Percentiles rank a stretch among this genome's conserved stretches.
Evolutionary conservation across 2,329 filamentous ascomycete genomes (phyloP).

Genomic region (Cercospora beticola): DNA sequence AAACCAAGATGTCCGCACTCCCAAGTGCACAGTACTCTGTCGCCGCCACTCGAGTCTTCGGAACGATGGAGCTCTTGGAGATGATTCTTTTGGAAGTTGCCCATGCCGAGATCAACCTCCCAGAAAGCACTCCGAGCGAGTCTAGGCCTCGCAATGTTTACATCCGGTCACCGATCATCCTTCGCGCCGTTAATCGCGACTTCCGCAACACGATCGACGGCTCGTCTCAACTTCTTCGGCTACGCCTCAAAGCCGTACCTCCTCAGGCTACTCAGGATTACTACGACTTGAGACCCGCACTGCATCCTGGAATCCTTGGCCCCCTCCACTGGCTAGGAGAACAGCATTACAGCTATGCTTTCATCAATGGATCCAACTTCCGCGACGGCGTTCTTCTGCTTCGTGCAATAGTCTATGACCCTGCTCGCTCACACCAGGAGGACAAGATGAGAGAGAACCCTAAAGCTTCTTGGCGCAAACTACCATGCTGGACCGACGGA

Average conservation of each 20-base stretch:
- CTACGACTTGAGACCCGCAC: too few relatives aligned
- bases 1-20: background rate
- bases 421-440: too few relatives aligned
- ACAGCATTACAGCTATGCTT: background rate
- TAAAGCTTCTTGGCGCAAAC: too few relatives aligned
- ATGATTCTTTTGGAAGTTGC: background rate
- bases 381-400: too few relatives aligned
- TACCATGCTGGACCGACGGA: too few relatives aligned
- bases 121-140: too few relatives aligned
- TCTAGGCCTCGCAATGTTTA: background rate
- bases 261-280: background rate
- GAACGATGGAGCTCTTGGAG: background rate
- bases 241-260: background rate
- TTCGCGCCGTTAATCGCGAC: background rate
- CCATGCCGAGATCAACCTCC: background rate
- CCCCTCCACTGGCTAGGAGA: background rate
- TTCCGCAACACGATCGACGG: background rate
- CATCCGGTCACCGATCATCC: background rate
- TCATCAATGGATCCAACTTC: too few relatives aligned
- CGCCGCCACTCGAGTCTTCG: background rate
- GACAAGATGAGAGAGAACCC: too few relatives aligned
- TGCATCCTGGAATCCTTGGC: background rate
- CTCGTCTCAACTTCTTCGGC: background rate
- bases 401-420: too few relatives aligned
- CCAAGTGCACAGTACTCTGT: background rate